A percentile compares a stretch with the other conserved stretches of the same genome.
These are phyloP conservation scores for Noccaea caerulescens DNA, from an alignment of 345 rosid species.

Conservation along the genomic window DNA sequence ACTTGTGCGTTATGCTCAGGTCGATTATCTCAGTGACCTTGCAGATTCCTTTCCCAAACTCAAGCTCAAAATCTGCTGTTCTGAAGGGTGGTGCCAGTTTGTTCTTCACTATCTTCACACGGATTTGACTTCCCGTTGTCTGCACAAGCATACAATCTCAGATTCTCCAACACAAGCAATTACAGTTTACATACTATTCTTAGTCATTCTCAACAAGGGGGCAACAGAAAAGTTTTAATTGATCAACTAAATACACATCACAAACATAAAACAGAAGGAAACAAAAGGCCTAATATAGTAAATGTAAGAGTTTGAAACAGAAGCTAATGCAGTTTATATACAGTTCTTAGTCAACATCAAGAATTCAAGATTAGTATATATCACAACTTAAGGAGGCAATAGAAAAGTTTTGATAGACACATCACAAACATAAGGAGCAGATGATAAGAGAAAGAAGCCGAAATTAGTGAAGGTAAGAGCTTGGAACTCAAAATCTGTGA, in stretches of 20 bases:
- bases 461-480: not conserved
- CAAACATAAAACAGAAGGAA: not conserved
- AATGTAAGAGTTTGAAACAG: not conserved
- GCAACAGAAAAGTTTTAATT: not conserved
- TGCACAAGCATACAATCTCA: slow-evolving; percentile 36
- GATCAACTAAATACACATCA: slow-evolving; percentile 11
- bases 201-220: not conserved
- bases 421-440: not conserved
- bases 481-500: slow-evolving; percentile 1
- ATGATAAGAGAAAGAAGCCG: too few species aligned
- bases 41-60: slow-evolving; percentile 94
- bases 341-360: not conserved
- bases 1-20: slow-evolving; percentile 72
- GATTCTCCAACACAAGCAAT: slow-evolving; percentile 19
- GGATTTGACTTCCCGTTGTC: slow-evolving; percentile 76
- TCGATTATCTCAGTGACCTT: slow-evolving; percentile 74
- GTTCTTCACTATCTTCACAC: slow-evolving; percentile 90
- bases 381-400: not conserved
- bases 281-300: not conserved
- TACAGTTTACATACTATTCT: slow-evolving; percentile 13
- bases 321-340: not conserved
- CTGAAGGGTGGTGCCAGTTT: slow-evolving; percentile 94
- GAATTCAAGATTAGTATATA: not conserved
- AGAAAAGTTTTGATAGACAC: not conserved
- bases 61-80: slow-evolving; percentile 83